These are phyloP conservation scores for Alternaria longipes DNA, from an alignment of 2,329 filamentous ascomycete genomes.

Conservation along the genomic window DNA sequence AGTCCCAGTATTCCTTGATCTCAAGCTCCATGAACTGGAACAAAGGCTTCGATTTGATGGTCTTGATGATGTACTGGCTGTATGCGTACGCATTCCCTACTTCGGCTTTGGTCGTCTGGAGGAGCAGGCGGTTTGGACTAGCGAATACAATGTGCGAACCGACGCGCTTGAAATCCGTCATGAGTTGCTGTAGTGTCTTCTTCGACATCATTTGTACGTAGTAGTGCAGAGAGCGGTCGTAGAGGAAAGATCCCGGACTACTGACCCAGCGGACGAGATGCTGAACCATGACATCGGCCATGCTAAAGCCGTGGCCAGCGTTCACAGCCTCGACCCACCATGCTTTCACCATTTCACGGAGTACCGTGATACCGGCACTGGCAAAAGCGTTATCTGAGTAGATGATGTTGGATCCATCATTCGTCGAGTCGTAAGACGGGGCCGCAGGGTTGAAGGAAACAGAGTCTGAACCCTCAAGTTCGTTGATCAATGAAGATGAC, in stretches of 20 bases:
- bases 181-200: constrained; percentile 95
- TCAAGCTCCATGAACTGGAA: constrained; percentile 98
- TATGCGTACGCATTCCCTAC: constrained; percentile 97
- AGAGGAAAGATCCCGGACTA: constrained; percentile 90
- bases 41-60: constrained; percentile 91
- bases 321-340: constrained; percentile 97
- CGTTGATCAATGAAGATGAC: constrained; percentile 95
- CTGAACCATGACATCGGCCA: constrained; percentile 98
- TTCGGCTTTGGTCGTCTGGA: constrained; percentile 96
- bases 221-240: constrained; percentile 92
- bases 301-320: constrained; percentile 71
- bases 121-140: constrained; percentile 83
- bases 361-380: constrained; percentile 86
- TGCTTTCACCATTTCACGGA: constrained; percentile 97
- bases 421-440: constrained; percentile 65
- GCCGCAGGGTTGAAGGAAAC: constrained; percentile 83
- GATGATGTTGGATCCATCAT: constrained; percentile 73
- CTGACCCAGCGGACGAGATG: constrained; percentile 98
- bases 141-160: constrained; percentile 97
- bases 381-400: constrained; percentile 91
- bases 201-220: constrained; percentile 99
- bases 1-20: constrained; percentile 99
- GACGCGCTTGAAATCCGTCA: constrained; percentile 94
- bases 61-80: constrained; percentile 96
- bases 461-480: constrained; percentile 88